Conservation (phyloP, 202 grass and related monocot species). For the Zoysia matrella region DNA sequence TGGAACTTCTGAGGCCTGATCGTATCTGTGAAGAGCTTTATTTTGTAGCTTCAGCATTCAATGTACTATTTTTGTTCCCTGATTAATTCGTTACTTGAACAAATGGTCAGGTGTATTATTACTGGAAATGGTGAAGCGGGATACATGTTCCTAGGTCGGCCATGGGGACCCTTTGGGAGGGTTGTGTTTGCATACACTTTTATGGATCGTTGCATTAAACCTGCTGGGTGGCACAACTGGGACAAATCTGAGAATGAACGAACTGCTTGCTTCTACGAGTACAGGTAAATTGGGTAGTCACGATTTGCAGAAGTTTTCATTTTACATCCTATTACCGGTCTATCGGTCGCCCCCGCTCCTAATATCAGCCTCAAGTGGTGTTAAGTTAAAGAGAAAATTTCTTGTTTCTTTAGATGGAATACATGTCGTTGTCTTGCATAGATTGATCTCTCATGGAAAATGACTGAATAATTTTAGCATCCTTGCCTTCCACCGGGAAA, state of each 20-base stretch:
- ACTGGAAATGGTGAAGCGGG: conserved; percentile 77
- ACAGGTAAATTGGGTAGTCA: conserved; percentile 56
- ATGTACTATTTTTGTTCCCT: neutral
- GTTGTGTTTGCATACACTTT: conserved; percentile 96
- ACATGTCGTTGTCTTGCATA: neutral
- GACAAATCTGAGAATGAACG: conserved; percentile 89
- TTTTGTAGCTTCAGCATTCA: conserved; percentile 22
- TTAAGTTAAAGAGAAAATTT: conserved; percentile 11
- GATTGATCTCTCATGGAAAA: neutral
- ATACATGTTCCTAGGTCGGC: conserved; percentile 92
- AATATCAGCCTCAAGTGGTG: neutral
- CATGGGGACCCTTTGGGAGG: conserved; percentile 94
- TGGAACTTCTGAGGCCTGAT: neutral
- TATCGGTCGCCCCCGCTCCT: neutral
- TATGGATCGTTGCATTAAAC: conserved; percentile 87
- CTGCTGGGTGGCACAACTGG: conserved; percentile 95
- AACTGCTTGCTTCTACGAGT: conserved; percentile 96
- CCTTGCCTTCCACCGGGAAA: neutral
- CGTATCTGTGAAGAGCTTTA: neutral
- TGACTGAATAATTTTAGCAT: neutral
- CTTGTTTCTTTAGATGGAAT: neutral
- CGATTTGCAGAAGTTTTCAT: neutral
- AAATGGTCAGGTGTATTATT: conserved; percentile 72
- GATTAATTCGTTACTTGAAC: neutral
- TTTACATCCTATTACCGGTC: neutral